Base-by-base conservation (phyloP, 2,329 filamentous ascomycete species). In the Clonostachys solani region DNA sequence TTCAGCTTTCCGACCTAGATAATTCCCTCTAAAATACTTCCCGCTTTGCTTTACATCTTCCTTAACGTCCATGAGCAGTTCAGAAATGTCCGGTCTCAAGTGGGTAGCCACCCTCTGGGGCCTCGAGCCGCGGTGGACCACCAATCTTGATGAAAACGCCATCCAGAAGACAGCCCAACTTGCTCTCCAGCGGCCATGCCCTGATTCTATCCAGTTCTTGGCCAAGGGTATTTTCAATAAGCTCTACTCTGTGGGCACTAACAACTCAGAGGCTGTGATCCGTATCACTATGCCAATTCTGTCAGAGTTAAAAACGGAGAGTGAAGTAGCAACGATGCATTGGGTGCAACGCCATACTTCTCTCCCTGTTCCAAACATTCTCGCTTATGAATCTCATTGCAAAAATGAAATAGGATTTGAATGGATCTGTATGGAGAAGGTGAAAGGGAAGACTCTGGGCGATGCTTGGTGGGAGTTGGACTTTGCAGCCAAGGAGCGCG, bases 401-500 rank as follows among this genome's bases (percentile, higher is more conserved):
- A 40, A 60, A 2, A 71, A 69, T 33, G 54, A 61, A 18, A 56
- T 71, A 29, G 66, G 63, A 0, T 68, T 63, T 16, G 67, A 71
- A 54, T 73, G 67, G 66, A 70, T 70, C 10, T 44, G 70, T 12
- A 67, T 71, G 62, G 54, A 60, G 6, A 49, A 52, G 7, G 49
- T 67, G 49, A 44, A 47, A 1, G 65, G 64, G 1, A 50, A 35
- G 12, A 50, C 59, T 6, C 53, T 50, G 2, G 44, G 57, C 52
- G 43, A 50, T 43, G 41, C 50, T 36, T 54, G 55, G 53, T 56
- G 61, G 6, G 58, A 48, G 15, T 60, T 73, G 51, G 44, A 60
- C 1, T 54, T 60, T 52, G 50, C 50, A 5, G 51, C 59, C 12
- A 73, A 73, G 49, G 53, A 55, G 37, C 47, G 47, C 6, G 44